Evolutionary conservation across 2,329 filamentous ascomycete genomes (phyloP), one percentile per base, ranked within the genome.

Genomic region (Alternaria hordeiaustralica): DNA sequence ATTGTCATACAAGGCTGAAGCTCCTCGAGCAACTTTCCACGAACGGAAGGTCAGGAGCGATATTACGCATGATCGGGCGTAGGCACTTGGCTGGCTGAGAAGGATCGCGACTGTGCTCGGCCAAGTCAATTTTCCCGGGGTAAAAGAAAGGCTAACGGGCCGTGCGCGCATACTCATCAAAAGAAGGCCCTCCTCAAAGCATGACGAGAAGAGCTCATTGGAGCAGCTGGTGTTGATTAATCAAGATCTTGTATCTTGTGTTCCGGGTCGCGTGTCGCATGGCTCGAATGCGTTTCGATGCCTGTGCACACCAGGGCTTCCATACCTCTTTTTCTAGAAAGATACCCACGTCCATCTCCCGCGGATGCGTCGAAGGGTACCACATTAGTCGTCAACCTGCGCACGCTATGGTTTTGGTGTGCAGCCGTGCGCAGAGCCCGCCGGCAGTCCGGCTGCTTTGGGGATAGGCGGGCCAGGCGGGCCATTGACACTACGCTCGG

Each of bases 71-170:
- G 53, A 49, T 57, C 53, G 45, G 58, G 58, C 33, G 55, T 23
- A 18, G 44, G 45, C 23, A 9, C 28, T 54, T 50, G 43, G 28
- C 12, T 46, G 53, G 53, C n/a, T 57, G 36, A 41, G 53, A 21
- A 44, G 41, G 20, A 41, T 36, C 15, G 18, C 18, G 46, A 18
- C 36, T 41, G 36, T 45, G 43, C 41, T 44, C 28, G 28, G 50
- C 50, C 55, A 66, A 64, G 58, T 45, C 55, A 36, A 55, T 66
- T 36, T 64, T 64, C 25, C 61, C 21, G 50, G 64, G 61, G 58
- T 58, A 64, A 57, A 50, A 49, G 55, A 45, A 46, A 62, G 45
- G 26, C n/a, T 21, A 36, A 45, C 36, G 50, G 50, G n/a, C 60
- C 56, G 60, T 65, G 63, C 63, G 36, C 41, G 20, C 23, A 18